phyloP scores from a whole-genome alignment of 345 rosid species.

The Rhizophora mangle region DNA sequence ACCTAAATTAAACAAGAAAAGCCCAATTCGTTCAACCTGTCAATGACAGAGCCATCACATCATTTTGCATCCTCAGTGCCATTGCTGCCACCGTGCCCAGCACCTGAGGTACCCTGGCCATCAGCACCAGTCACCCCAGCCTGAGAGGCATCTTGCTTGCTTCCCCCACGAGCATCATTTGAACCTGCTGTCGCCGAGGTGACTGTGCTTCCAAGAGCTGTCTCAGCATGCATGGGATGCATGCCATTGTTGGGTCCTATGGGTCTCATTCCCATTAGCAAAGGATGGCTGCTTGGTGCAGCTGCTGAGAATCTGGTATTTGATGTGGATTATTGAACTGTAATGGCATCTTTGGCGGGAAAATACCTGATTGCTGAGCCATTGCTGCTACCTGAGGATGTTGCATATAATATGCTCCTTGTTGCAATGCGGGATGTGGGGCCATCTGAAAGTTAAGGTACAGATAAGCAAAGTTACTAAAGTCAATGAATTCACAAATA shows the following conservation, averaged over 20 bases:
- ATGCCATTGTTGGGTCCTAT: slow-evolving; percentile 54
- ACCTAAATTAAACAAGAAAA: slow-evolving; percentile 7
- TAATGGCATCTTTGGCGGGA: slow-evolving; percentile 54
- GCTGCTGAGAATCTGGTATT: slow-evolving; percentile 63
- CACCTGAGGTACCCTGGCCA: slow-evolving; percentile 39
- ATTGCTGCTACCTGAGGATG: slow-evolving; percentile 70
- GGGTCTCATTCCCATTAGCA: slow-evolving; percentile 74
- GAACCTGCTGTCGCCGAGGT: slow-evolving; percentile 33
- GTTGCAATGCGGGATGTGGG: slow-evolving; percentile 65
- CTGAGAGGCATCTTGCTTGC: slow-evolving; percentile 56
- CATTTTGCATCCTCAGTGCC: slow-evolving; percentile 48
- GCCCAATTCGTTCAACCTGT: slow-evolving; percentile 3
- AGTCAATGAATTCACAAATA: slow-evolving; percentile 1
- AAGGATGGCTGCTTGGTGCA: slow-evolving; percentile 68
- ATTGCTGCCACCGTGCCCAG: slow-evolving; percentile 34
- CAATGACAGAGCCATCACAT: slow-evolving; percentile 4
- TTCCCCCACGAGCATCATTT: slow-evolving; percentile 46
- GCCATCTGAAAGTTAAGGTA: slow-evolving; percentile 52
- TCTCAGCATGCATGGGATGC: slow-evolving; percentile 55
- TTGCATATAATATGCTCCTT: slow-evolving; percentile 72
- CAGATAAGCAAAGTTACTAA: slow-evolving; percentile 7
- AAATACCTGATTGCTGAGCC: slow-evolving; percentile 57
- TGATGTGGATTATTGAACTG: slow-evolving; percentile 68
- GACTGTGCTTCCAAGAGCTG: slow-evolving; percentile 47
- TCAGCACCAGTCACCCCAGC: slow-evolving; percentile 37